These are phyloP conservation scores for Neopestalotiopsis sp. DNA, from an alignment of 2,329 filamentous ascomycete species.

Conservation along the genomic window DNA sequence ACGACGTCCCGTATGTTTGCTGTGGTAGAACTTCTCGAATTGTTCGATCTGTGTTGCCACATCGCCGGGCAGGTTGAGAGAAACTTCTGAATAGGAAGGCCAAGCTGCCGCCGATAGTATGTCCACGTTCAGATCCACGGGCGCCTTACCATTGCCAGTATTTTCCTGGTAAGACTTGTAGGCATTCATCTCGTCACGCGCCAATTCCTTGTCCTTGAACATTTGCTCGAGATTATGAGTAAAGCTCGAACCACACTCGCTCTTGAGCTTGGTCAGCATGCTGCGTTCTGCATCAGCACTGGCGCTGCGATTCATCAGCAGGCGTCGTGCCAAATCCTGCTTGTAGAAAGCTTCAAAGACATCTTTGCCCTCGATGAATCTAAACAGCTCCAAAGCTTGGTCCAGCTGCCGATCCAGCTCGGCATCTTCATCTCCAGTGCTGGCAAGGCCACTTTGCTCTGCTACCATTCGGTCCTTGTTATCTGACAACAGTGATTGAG, in stretches of 20 bases:
- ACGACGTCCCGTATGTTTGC: constrained; percentile 85
- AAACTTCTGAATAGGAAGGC: constrained; percentile 83
- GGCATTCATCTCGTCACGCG: constrained; percentile 88
- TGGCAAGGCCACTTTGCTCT: constrained; percentile 67
- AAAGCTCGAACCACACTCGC: constrained; percentile 91
- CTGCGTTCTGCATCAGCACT: constrained; percentile 94
- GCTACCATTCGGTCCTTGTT: constrained; percentile 60
- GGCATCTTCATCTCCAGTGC: constrained; percentile 83
- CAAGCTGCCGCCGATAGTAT: constrained; percentile 91
- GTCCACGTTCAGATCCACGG: constrained; percentile 80
- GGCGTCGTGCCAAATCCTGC: constrained; percentile 86
- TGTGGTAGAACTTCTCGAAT: constrained; percentile 86
- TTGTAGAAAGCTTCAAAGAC: constrained; percentile 99
- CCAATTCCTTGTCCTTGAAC: constrained; percentile 98
- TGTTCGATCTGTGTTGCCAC: constrained; percentile 78
- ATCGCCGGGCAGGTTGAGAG: constrained; percentile 74
- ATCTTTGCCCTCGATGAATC: constrained; percentile 96
- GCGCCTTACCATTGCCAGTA: constrained; percentile 46
- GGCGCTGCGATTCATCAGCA: constrained; percentile 91
- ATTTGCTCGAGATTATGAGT: constrained; percentile 98
- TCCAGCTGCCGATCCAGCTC: constrained; percentile 93
- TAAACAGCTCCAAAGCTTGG: constrained; percentile 90
- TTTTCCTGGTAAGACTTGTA: constrained; percentile 74
- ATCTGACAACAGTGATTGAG: constrained; percentile 69
- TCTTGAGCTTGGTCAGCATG: constrained; percentile 91